Conservation (phyloP, 2,329 filamentous ascomycete species). For the Cytospora schulzeri region DNA sequence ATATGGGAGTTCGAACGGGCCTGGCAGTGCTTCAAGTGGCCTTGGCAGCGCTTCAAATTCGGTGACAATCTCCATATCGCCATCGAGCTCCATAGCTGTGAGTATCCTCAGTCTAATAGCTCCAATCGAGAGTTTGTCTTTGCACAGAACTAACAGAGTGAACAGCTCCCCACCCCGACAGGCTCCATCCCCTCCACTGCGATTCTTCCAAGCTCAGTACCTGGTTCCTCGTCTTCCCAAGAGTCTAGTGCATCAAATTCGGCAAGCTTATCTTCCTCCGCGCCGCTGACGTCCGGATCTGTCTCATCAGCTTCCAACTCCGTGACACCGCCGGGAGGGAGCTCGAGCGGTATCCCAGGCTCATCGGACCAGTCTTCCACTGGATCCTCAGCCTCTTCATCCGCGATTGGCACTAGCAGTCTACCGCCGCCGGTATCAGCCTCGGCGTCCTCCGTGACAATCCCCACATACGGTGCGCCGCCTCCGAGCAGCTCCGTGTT, state of each 20-base stretch:
- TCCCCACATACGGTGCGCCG: slow-evolving; percentile 9
- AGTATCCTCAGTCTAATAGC: neutral
- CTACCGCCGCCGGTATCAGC: slow-evolving; percentile 2
- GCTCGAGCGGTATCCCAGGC: slow-evolving; percentile 2
- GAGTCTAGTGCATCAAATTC: neutral
- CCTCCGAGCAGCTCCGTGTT: neutral
- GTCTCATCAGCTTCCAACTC: neutral
- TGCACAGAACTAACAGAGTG: neutral
- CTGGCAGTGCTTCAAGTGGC: neutral
- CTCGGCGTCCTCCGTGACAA: neutral
- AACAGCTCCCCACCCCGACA: neutral
- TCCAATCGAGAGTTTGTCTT: neutral
- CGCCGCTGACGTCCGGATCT: neutral
- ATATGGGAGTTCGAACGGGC: neutral
- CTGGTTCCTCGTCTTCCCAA: slow-evolving; percentile 1
- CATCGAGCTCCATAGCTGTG: slow-evolving; percentile 11
- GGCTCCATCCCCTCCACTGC: neutral
- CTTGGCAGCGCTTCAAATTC: slow-evolving; percentile 1
- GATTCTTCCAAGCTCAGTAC: neutral
- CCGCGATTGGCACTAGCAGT: neutral
- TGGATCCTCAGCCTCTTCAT: neutral
- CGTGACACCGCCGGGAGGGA: neutral
- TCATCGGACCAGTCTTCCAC: neutral
- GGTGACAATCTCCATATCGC: neutral
- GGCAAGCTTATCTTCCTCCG: slow-evolving; percentile 6